Conservation (phyloP, 2,329 filamentous ascomycete genomes). For the Colletotrichum gigasporum region DNA sequence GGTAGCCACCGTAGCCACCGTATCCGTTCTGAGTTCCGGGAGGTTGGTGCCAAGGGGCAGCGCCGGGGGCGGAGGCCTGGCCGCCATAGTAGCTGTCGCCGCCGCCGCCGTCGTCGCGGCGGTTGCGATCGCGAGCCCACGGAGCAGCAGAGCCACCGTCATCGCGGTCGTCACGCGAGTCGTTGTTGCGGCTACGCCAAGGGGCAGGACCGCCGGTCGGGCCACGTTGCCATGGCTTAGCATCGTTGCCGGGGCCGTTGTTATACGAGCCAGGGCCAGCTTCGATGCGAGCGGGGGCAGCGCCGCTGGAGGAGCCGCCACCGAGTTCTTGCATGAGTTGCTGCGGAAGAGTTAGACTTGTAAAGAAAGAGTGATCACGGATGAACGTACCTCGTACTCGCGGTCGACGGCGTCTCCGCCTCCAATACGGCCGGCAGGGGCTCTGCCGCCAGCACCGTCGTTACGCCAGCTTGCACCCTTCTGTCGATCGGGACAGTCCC, state of each 20-base stretch:
- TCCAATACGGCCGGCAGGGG: constrained; percentile 71
- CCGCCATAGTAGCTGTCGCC: constrained; percentile 57
- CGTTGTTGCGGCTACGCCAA: constrained; percentile 71
- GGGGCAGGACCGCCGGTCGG: constrained; percentile 86
- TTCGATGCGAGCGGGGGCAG: constrained; percentile 83
- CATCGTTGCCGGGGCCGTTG: constrained; percentile 62
- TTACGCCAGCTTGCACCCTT: constrained; percentile 94
- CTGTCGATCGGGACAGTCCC: constrained; percentile 95
- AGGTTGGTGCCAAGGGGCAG: constrained; percentile 70
- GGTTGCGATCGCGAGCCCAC: constrained; percentile 69
- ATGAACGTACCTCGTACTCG: constrained; percentile 84
- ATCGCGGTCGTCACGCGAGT: constrained; percentile 56
- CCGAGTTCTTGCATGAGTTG: constrained; percentile 98
- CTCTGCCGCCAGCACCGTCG: constrained; percentile 60
- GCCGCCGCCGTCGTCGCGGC: constrained; percentile 55
- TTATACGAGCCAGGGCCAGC: constrained; percentile 76
- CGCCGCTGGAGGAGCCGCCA: constrained; percentile 71
- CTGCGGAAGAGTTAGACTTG: constrained; percentile 59
- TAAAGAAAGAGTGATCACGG: not conserved
- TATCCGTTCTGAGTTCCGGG: constrained; percentile 56
- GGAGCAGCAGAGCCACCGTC: constrained; percentile 62
- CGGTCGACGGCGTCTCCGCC: constrained; percentile 87
- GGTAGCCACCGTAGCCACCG: constrained; percentile 66
- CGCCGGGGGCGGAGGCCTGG: constrained; percentile 31
- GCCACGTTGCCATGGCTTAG: constrained; percentile 89